Conservation (phyloP, 257 asterid genomes). For the Nicotiana knightiana region DNA sequence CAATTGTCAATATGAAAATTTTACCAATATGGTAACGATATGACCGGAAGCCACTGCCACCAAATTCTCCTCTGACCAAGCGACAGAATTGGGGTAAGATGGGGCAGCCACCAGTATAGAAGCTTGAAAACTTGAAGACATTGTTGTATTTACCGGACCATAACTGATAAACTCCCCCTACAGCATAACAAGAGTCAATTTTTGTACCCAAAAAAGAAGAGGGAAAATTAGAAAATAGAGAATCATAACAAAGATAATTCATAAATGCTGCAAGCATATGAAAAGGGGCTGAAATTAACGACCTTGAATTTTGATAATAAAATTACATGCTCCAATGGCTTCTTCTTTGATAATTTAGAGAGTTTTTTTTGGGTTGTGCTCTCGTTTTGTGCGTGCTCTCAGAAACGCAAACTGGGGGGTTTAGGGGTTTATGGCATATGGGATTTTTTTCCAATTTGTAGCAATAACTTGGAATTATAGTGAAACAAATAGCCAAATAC, state of each 20-base stretch:
- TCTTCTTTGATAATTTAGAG: slow-evolving; percentile 1
- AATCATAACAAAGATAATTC: neutral
- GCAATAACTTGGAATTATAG: too few relatives aligned
- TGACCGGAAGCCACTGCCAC: slow-evolving; percentile 75
- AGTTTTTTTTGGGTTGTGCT: neutral
- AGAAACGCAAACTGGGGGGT: neutral
- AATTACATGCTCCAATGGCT: neutral
- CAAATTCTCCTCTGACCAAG: slow-evolving; percentile 89
- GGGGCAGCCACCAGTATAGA: slow-evolving; percentile 56
- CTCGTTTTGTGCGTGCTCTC: neutral
- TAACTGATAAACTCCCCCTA: neutral
- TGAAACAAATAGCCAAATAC: too few relatives aligned
- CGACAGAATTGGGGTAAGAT: slow-evolving; percentile 65
- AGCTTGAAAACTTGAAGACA: slow-evolving; percentile 61
- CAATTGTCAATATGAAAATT: neutral
- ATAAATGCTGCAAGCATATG: neutral
- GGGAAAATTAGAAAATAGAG: neutral
- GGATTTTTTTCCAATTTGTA: too few relatives aligned
- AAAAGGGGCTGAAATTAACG: neutral
- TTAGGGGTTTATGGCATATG: neutral
- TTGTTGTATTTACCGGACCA: neutral
- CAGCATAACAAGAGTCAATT: neutral
- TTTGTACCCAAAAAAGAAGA: neutral
- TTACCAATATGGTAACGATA: slow-evolving; percentile 61
- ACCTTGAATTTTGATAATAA: neutral